Evolutionary conservation across 2,329 filamentous ascomycete species (phyloP), one percentile per base, ranked within the genome.

Genomic region (Xylaria sp.): DNA sequence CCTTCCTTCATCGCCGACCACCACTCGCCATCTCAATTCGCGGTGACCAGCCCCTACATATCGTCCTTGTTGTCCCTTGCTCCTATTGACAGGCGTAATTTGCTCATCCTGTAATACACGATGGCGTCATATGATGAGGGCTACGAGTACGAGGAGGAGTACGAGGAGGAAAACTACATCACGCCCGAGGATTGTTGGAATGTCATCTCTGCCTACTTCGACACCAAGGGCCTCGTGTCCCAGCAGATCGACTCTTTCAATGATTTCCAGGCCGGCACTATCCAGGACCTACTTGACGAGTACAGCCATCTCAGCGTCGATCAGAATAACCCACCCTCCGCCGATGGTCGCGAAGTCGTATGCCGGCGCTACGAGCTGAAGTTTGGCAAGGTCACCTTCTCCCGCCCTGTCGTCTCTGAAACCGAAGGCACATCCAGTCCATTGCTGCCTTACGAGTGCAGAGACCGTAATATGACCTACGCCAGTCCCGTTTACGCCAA

Each of bases 231-330:
- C 75, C 87, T 99, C 36, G 96, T 97, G 25, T 97, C 96, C 17
- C 95, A 99, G 81, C 96, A 99, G 83, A 90, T 98, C 69, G 95
- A 98, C 79, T 99, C 96, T 0, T 99, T 97, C 81, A 94, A 99
- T 81, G 94, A 98, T 78, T 99, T 99, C 76, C 94, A 96, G 64
- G 90, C 91, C 67, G 94, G 92, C 25, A 97, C 94, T 0, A 95
- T 99, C 81, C 94, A 98, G 77, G 93, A 97, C 74, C 89, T 99
- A 67, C 92, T 99, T 66, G 90, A 94, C 75, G 96, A 98, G 79
- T 95, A 97, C 78, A 93, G 92, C 45, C 89, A 91, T 72, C 90
- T 98, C 68, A 94, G 92, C n/a, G 88, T 99, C 71, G 96, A 99
- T 77, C 93, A 97, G 79, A 95, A 94, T 68, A 91, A 94, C 69